Evolutionary conservation across 2,329 filamentous ascomycete genomes (phyloP).

Genomic region (Curvularia spicifera): DNA sequence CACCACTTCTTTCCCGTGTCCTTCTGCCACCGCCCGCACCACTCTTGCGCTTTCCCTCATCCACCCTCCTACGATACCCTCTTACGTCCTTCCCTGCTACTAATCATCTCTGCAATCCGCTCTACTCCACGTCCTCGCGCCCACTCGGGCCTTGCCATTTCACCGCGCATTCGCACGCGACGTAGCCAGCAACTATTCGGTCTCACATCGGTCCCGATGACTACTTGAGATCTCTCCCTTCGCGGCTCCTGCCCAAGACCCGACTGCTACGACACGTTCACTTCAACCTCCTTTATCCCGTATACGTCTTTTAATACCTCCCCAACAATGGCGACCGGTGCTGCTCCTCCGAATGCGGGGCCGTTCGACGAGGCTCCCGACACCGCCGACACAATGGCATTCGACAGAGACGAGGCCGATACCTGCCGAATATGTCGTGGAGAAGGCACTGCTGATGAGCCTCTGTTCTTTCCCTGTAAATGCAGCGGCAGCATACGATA

Average conservation of each 20-base stretch:
- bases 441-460: constrained; percentile 81
- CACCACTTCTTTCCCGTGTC: constrained; percentile 1
- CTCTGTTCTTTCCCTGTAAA: constrained; percentile 96
- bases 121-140: background rate
- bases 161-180: background rate
- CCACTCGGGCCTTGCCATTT: background rate
- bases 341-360: constrained; percentile 22
- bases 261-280: constrained; percentile 1
- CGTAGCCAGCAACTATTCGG: constrained; percentile 1
- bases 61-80: background rate
- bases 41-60: constrained; percentile 1
- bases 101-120: background rate
- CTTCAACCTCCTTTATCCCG: constrained; percentile 5
- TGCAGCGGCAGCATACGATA: constrained; percentile 99
- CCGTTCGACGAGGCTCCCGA: constrained; percentile 21
- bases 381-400: constrained; percentile 50
- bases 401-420: constrained; percentile 64
- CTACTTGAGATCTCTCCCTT: constrained; percentile 28
- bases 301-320: constrained; percentile 6
- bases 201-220: constrained; percentile 26
- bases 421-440: constrained; percentile 98
- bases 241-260: constrained; percentile 30
- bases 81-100: background rate
- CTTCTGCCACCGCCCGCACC: constrained; percentile 1
- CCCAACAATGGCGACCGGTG: constrained; percentile 33